A percentile compares a stretch with the other conserved stretches of the same genome.
Conservation (phyloP, 768 basidiomycete genomes). For the Dentipellis sp. region DNA sequence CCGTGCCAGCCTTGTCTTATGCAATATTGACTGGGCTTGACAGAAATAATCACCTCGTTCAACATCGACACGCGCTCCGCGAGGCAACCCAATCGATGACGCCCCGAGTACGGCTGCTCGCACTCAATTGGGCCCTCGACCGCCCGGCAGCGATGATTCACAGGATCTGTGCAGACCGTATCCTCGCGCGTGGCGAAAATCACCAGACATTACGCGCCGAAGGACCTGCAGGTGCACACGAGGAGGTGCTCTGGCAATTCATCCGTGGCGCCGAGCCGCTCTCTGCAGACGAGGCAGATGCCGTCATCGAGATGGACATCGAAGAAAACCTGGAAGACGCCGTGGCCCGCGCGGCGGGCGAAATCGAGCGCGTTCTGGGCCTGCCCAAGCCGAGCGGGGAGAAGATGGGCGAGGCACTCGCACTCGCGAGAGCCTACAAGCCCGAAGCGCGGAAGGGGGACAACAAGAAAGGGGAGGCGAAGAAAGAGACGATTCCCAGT, state of each 20-base stretch:
- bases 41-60: slow-evolving; percentile 82
- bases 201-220: slow-evolving; percentile 78
- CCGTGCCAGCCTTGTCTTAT: neutral
- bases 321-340: slow-evolving; percentile 44
- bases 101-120: slow-evolving; percentile 66
- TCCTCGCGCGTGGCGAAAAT: slow-evolving; percentile 66
- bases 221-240: slow-evolving; percentile 44
- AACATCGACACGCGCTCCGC: slow-evolving; percentile 70
- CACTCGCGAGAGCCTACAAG: slow-evolving; percentile 31
- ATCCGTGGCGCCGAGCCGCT: slow-evolving; percentile 57
- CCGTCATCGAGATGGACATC: slow-evolving; percentile 55
- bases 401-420: slow-evolving; percentile 42
- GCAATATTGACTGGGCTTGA: neutral
- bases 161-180: slow-evolving; percentile 69
- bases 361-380: slow-evolving; percentile 44
- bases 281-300: slow-evolving; percentile 53
- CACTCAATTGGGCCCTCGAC: slow-evolving; percentile 66
- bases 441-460: slow-evolving; percentile 18
- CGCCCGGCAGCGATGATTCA: slow-evolving; percentile 53
- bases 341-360: slow-evolving; percentile 50
- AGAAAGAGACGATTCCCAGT: slow-evolving; percentile 23
- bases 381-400: slow-evolving; percentile 44
- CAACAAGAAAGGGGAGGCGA: slow-evolving; percentile 16
- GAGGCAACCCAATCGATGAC: slow-evolving; percentile 33
- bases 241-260: slow-evolving; percentile 79